phyloP scores from a whole-genome alignment of 495 filamentous ascomycete species.

The Penicillium robsamsonii region DNA sequence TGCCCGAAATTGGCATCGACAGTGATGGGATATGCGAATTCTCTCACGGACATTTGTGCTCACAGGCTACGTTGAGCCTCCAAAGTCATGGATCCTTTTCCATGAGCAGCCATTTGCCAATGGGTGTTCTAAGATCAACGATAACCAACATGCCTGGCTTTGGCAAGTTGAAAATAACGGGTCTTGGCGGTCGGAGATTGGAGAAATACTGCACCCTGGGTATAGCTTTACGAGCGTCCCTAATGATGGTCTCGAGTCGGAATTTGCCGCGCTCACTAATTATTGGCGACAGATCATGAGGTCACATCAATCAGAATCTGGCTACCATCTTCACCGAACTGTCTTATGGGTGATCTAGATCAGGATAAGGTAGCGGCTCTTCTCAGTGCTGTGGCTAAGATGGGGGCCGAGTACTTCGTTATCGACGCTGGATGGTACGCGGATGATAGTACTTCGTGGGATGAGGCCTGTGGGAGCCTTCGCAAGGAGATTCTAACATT shows the following conservation, averaged over 20 bases:
- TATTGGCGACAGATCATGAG: constrained; percentile 22
- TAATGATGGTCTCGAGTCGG: constrained; percentile 9
- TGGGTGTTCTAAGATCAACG: no score
- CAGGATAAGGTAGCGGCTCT: constrained; percentile 26
- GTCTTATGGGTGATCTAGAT: constrained; percentile 30
- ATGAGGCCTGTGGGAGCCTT: constrained; percentile 31
- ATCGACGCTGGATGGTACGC: constrained; percentile 33
- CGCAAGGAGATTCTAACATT: no score
- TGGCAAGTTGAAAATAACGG: no score
- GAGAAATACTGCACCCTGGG: no score
- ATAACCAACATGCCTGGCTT: no score
- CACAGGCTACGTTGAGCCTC: no score
- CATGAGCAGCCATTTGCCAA: no score
- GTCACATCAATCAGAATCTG: constrained; percentile 17
- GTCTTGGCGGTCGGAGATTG: no score
- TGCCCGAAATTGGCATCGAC: constrained; percentile 23
- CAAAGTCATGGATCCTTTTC: no score
- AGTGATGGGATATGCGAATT: constrained; percentile 20
- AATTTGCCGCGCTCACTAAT: constrained; percentile 19
- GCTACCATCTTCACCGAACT: constrained; percentile 32
- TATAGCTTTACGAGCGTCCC: no score
- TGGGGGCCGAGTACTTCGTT: constrained; percentile 22
- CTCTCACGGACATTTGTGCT: constrained; percentile 10
- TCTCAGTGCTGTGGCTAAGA: constrained; percentile 9
- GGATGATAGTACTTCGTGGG: constrained; percentile 29